Evolutionary conservation across 768 basidiomycete genomes (phyloP), one percentile per base, ranked within the genome.

Genomic region (Russula griseocarnosa): DNA sequence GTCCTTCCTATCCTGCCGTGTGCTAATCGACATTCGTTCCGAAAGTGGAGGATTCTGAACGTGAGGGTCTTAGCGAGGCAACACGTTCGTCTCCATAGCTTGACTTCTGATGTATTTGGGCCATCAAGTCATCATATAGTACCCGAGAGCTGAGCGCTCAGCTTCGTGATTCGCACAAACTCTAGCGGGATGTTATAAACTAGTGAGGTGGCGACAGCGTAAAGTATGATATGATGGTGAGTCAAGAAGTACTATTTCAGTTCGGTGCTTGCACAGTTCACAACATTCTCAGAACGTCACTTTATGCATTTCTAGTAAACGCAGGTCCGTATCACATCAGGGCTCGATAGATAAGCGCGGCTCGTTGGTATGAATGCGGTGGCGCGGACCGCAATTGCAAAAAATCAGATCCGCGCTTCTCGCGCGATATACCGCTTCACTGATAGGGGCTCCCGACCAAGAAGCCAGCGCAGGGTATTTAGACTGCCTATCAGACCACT

Each of bases 401-500:
- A 51, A 47, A 50, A 47, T 55, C 32, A 54, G 24, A 44, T 57
- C 52, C 55, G 53, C 55, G 67, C 34, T 50, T 72, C 73, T 24
- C 69, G 68, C 50, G 60, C 58, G 20, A 74, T 67, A 16, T 69
- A 70, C 5, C 40, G 69, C 36, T 70, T 67, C 67, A 73, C 72
- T 14, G 67, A 66, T 34, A 70, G 72, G 9, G 75, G 73, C 42
- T 73, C 72, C 28, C 74, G 67, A 6, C 72, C 73, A n/a, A 76
- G 65, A 53, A 76, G 64, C 73, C 72, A 75, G 3, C 72, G 66
- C 47, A 73, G 50, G n/a, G 69, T 70, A 66, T 76, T 76, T 11
- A 52, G 67, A 63, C 70, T 74, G 5, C 75, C 75, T 1, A 71
- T 71, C 32, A 76, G 71, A 18, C 75, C 74, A 55, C 75, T 73